A percentile compares a stretch with the other conserved stretches of the same genome.
Conservation (phyloP, 495 filamentous ascomycete genomes). For the Trichocladium uniseriatum region DNA sequence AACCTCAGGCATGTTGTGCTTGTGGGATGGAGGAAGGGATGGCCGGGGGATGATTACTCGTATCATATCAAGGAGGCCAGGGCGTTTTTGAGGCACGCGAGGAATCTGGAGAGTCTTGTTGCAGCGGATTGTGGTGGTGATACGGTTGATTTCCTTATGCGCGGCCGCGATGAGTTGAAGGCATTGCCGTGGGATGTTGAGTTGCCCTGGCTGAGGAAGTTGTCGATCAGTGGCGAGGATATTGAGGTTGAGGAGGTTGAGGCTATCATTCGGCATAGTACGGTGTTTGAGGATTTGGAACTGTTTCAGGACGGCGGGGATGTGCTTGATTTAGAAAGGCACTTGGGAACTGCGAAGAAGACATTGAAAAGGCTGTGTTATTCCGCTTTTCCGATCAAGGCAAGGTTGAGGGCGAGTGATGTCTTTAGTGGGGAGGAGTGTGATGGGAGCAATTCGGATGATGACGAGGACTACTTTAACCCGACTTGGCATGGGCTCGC, state of each 20-base stretch:
- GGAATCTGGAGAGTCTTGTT: neutral
- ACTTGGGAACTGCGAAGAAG: neutral
- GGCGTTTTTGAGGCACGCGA: neutral
- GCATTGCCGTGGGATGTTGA: neutral
- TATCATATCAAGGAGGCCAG: neutral
- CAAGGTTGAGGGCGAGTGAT: neutral
- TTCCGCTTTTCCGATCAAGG: neutral
- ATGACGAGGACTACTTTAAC: neutral
- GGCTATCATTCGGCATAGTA: neutral
- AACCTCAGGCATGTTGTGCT: neutral
- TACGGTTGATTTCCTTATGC: neutral
- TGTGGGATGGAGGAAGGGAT: neutral
- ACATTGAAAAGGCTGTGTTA: neutral
- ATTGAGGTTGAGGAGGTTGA: neutral
- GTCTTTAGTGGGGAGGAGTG: too few relatives aligned
- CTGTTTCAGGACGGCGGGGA: neutral
- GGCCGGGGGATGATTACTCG: neutral
- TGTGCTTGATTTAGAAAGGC: neutral
- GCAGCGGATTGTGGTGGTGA: neutral
- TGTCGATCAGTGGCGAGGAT: neutral
- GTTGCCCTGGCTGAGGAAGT: neutral
- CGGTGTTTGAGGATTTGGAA: neutral
- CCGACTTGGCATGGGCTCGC: neutral
- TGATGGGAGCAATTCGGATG: neutral
- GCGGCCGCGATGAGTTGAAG: neutral